phyloP scores from a whole-genome alignment of 768 basidiomycete genomes.

The Podaxis pistillaris region DNA sequence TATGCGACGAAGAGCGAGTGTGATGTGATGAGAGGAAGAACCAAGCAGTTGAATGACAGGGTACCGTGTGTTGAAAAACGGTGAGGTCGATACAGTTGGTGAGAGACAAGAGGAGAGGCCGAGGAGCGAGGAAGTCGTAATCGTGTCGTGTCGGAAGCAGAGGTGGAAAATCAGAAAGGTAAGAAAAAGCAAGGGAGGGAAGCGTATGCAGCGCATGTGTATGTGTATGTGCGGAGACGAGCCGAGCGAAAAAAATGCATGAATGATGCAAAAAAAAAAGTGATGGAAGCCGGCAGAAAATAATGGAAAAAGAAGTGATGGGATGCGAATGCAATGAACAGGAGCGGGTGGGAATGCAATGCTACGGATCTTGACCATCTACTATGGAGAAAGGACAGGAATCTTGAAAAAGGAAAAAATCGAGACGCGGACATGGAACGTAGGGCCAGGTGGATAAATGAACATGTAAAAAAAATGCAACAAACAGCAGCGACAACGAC shows the following conservation, averaged over 20 bases:
- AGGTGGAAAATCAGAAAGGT: constrained; percentile 7
- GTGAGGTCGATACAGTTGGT: background rate
- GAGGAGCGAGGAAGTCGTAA: constrained; percentile 14
- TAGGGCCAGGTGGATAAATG: background rate
- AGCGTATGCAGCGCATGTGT: background rate
- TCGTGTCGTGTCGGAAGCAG: constrained; percentile 7
- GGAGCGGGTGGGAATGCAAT: background rate
- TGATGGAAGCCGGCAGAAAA: background rate
- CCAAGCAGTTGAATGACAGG: constrained; percentile 23
- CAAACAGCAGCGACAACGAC: constrained; percentile 9
- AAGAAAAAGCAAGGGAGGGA: constrained; percentile 12
- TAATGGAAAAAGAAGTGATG: background rate
- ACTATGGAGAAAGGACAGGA: background rate
- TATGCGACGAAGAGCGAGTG: constrained; percentile 1
- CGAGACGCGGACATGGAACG: background rate
- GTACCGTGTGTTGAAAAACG: background rate
- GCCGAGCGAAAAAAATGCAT: background rate
- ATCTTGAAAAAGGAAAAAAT: background rate
- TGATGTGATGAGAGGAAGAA: constrained; percentile 2
- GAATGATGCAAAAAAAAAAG: constrained; percentile 12
- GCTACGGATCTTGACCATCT: background rate
- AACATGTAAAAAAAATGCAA: background rate
- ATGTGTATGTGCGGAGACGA: background rate
- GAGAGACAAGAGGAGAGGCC: constrained; percentile 2
- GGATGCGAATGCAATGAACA: background rate